phyloP scores from a whole-genome alignment of 2,329 filamentous ascomycete species.

The Orbilia brochopaga region DNA sequence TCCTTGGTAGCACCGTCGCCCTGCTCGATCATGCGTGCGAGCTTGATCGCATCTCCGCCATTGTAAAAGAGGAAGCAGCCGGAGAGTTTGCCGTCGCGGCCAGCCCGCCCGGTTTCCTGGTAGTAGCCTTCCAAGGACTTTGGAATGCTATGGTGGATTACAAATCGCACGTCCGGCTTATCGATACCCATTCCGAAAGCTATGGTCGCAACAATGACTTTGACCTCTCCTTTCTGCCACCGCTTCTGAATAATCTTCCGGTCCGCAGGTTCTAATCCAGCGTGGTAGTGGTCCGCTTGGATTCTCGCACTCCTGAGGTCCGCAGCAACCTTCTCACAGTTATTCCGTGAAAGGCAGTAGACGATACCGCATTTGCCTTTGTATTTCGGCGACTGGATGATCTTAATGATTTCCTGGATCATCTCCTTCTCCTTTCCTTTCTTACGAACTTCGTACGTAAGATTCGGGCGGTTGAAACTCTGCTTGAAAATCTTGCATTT shows the following conservation, averaged over 20 bases:
- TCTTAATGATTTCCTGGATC: constrained; percentile 64
- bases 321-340: constrained; percentile 78
- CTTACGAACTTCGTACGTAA: constrained; percentile 80
- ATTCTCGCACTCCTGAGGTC: constrained; percentile 70
- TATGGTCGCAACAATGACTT: constrained; percentile 96
- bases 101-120: constrained; percentile 94
- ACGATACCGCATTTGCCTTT: constrained; percentile 80
- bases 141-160: constrained; percentile 89
- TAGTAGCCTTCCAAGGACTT: constrained; percentile 98
- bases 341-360: constrained; percentile 85
- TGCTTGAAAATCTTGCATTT: constrained; percentile 81
- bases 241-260: constrained; percentile 74
- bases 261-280: constrained; percentile 71
- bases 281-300: constrained; percentile 83
- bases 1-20: constrained; percentile 69
- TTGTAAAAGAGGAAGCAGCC: constrained; percentile 90
- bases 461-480: constrained; percentile 95
- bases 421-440: constrained; percentile 70
- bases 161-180: constrained; percentile 93
- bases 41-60: constrained; percentile 74
- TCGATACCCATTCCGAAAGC: constrained; percentile 99
- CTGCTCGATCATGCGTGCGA: constrained; percentile 83
- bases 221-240: constrained; percentile 80
- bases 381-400: constrained; percentile 73
- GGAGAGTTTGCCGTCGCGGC: constrained; percentile 84